These are phyloP conservation scores for Boletus pseudopeckii DNA, from an alignment of 768 basidiomycete species.

Conservation along the genomic window DNA sequence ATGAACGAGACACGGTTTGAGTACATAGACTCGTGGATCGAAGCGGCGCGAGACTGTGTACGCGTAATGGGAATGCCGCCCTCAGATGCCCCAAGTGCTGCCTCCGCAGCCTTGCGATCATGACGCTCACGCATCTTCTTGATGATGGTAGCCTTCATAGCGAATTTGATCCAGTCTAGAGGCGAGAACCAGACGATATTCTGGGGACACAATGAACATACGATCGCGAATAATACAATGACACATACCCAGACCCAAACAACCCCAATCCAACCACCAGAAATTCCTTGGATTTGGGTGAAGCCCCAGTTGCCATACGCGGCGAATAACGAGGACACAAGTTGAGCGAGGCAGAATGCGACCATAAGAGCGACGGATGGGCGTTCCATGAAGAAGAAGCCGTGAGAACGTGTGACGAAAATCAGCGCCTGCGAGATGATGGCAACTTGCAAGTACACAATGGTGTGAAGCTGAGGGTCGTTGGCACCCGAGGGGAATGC, in stretches of 20 bases:
- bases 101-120: conserved; percentile 38
- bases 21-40: conserved; percentile 89
- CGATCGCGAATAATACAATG: background rate
- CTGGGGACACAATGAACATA: conserved; percentile 38
- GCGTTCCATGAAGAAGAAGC: conserved; percentile 96
- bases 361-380: conserved; percentile 84
- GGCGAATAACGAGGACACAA: conserved; percentile 94
- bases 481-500: conserved; percentile 37
- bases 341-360: conserved; percentile 92
- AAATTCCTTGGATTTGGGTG: conserved; percentile 75
- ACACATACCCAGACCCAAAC: conserved; percentile 89
- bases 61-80: conserved; percentile 69
- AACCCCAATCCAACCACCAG: conserved; percentile 96
- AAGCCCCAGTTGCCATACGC: conserved; percentile 94
- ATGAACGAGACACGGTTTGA: conserved; percentile 95
- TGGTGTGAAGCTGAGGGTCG: conserved; percentile 78
- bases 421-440: conserved; percentile 99
- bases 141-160: conserved; percentile 92
- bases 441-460: conserved; percentile 94
- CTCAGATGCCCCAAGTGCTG: conserved; percentile 32
- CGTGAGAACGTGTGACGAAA: conserved; percentile 92
- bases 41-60: conserved; percentile 86
- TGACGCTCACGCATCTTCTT: conserved; percentile 73
- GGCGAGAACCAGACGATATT: conserved; percentile 96
- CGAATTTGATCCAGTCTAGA: conserved; percentile 94